phyloP scores from a whole-genome alignment of 1,284 basidiomycete species.

The Anthracocystis setariae region DNA sequence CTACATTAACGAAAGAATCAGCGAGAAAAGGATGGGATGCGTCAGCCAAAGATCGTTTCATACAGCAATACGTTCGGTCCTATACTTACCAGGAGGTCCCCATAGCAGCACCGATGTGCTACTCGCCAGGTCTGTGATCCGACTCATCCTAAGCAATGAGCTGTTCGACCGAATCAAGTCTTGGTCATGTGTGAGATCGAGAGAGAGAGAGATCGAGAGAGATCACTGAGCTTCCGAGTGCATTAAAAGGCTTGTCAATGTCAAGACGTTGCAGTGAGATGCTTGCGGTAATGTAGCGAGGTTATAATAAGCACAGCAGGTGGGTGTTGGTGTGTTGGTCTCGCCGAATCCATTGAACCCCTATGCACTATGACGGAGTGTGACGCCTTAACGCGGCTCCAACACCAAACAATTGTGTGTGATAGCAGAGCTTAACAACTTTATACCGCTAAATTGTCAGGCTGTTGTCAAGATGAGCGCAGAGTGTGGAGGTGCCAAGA shows the following conservation, averaged over 20 bases:
- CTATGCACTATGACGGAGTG: slow-evolving; percentile 18
- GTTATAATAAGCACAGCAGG: neutral
- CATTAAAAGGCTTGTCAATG: too few species aligned
- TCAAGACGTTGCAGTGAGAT: neutral
- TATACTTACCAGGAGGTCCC: slow-evolving; percentile 20
- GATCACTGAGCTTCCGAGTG: too few species aligned
- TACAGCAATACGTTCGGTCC: neutral
- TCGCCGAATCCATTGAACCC: slow-evolving; percentile 7
- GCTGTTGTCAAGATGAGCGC: neutral
- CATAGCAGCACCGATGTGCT: slow-evolving; percentile 23
- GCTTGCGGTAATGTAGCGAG: neutral
- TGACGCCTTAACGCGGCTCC: too few species aligned
- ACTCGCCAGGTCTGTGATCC: slow-evolving; percentile 15
- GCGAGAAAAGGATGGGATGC: neutral
- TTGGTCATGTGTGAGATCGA: too few species aligned
- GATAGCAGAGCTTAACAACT: too few species aligned
- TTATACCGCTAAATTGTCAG: too few species aligned
- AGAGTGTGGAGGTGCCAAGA: neutral
- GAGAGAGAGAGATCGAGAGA: too few species aligned
- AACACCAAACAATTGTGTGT: too few species aligned
- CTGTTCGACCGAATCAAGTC: too few species aligned
- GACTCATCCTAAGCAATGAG: slow-evolving; percentile 10
- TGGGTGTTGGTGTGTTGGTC: slow-evolving; percentile 20
- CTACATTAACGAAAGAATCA: slow-evolving; percentile 1
- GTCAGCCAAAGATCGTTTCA: neutral